Base-by-base conservation (phyloP, 2,329 filamentous ascomycete genomes). In the Neonectria neomacrospora region DNA sequence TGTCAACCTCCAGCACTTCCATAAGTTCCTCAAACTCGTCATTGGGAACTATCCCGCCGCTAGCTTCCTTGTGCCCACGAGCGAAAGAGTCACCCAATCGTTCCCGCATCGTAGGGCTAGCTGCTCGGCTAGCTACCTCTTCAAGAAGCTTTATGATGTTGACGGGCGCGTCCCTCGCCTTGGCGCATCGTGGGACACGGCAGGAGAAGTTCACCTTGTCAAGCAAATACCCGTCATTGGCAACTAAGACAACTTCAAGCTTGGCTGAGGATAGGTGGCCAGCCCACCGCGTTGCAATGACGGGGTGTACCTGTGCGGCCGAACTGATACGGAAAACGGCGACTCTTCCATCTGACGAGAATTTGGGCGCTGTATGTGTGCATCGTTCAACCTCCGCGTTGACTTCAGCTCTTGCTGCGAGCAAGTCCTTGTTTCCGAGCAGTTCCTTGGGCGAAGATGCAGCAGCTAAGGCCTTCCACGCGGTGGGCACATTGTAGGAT, bases 221-320 rank as follows among this genome's bases (percentile, higher is more conserved):
- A 2, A 16, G 16, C 7, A 39, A 4, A 6, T 39, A 39, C 2
- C 37, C 37, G 6, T 39, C 37, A 16, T 39, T 39, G 37, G 37
- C 37, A 10, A 39, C 37, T 5, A 39, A 16, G 7, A 39, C 37
- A 1, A 39, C 86, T 69, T 91, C 85, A 1, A 91, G 79, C 57
- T 83, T 84, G 51, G 83, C 80, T 1, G 86, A 88, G 50, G 83
- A 83, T 3, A 91, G 78, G 66, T 86, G 82, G 0, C 86, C 85
- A 1, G 88, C 85, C 89, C 89, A 91, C 11, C 89, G 80, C 4
- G 88, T 90, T 2, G 89, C 89, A 59, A 91, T 89, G 2, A 91
- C 82, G 0, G 88, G 87, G 72, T 92, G 90, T 0, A 91, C 81
- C 69, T 91, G 89, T 2, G 87, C 86, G 26, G 79, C 76, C 1